Evolutionary conservation across 495 filamentous ascomycete genomes (phyloP).

Genomic region (Amphirosellinia nigrospora): DNA sequence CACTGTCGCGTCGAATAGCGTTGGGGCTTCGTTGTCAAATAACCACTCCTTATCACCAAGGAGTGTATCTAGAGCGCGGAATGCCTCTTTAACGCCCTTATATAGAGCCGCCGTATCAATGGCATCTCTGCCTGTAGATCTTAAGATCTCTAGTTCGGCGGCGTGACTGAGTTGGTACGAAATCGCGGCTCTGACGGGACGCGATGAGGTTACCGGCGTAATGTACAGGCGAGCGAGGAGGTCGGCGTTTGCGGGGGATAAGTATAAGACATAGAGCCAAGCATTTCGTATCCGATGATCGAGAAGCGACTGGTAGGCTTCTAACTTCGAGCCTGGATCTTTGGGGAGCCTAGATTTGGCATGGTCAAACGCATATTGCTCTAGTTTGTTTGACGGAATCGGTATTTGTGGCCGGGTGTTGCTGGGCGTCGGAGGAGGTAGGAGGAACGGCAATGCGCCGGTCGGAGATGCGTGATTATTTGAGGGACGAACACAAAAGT

Average conservation of each 20-base stretch:
- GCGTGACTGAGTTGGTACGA: slow-evolving; percentile 70
- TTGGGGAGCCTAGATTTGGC: slow-evolving; percentile 27
- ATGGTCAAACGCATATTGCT: slow-evolving; percentile 66
- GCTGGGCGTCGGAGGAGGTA: slow-evolving; percentile 56
- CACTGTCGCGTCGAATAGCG: slow-evolving; percentile 82
- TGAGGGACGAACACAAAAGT: slow-evolving; percentile 73
- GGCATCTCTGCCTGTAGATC: slow-evolving; percentile 53
- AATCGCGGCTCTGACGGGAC: slow-evolving; percentile 65
- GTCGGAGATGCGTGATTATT: slow-evolving; percentile 93
- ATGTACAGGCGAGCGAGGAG: slow-evolving; percentile 76
- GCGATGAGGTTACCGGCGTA: slow-evolving; percentile 63
- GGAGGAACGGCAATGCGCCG: slow-evolving; percentile 85
- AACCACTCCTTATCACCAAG: slow-evolving; percentile 63
- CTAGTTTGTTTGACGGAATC: slow-evolving; percentile 69
- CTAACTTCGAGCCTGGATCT: slow-evolving; percentile 54
- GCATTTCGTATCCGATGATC: slow-evolving; percentile 82
- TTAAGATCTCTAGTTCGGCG: slow-evolving; percentile 73
- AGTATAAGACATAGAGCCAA: slow-evolving; percentile 85
- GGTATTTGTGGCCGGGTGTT: slow-evolving; percentile 40
- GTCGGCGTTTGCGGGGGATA: slow-evolving; percentile 65
- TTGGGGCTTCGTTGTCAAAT: slow-evolving; percentile 56
- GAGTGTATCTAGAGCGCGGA: slow-evolving; percentile 74
- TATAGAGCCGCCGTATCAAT: slow-evolving; percentile 71
- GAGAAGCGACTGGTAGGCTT: slow-evolving; percentile 83
- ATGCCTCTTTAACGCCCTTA: slow-evolving; percentile 70